Percentiles rank a stretch among this genome's conserved stretches.
phyloP scores from a whole-genome alignment of 2,329 filamentous ascomycete genomes.

The Botryotinia globosa region DNA sequence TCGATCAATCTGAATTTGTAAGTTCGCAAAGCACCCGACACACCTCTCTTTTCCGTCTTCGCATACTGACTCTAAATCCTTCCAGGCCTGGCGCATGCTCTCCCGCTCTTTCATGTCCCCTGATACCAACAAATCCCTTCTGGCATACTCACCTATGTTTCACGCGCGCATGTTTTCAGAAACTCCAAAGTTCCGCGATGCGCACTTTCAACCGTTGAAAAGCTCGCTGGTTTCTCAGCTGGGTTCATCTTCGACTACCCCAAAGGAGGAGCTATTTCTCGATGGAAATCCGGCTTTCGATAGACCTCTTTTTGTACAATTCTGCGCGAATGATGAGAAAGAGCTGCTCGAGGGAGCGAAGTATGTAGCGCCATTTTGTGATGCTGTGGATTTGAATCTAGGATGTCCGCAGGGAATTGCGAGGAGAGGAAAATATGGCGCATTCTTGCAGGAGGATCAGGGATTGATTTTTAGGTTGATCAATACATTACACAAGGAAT shows the following conservation, averaged over 20 bases:
- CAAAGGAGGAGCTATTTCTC: slow-evolving; percentile 53
- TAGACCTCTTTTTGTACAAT: slow-evolving; percentile 90
- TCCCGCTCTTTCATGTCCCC: slow-evolving; percentile 85
- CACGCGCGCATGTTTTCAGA: slow-evolving; percentile 87
- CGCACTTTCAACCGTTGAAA: slow-evolving; percentile 68
- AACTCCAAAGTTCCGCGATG: slow-evolving; percentile 69
- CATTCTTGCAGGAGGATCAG: slow-evolving; percentile 93
- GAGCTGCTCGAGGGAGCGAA: slow-evolving; percentile 75
- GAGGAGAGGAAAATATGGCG: slow-evolving; percentile 83
- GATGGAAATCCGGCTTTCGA: slow-evolving; percentile 86
- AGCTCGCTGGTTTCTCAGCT: slow-evolving; percentile 36
- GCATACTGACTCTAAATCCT: slow-evolving; percentile 18
- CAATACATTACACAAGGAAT: slow-evolving; percentile 72
- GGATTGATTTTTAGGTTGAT: slow-evolving; percentile 79
- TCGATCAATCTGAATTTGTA: slow-evolving; percentile 97
- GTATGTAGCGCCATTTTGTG: slow-evolving; percentile 80
- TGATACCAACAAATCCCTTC: slow-evolving; percentile 60
- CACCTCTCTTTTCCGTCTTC: neutral
- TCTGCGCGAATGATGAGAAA: slow-evolving; percentile 87
- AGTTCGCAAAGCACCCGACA: slow-evolving; percentile 38
- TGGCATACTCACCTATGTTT: slow-evolving; percentile 95
- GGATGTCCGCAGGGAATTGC: slow-evolving; percentile 97
- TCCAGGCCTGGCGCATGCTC: slow-evolving; percentile 91
- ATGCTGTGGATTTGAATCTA: slow-evolving; percentile 92
- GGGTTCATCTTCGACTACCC: slow-evolving; percentile 30